Conservation (phyloP, 2,329 filamentous ascomycete genomes). For the Aspergillus sergii region DNA sequence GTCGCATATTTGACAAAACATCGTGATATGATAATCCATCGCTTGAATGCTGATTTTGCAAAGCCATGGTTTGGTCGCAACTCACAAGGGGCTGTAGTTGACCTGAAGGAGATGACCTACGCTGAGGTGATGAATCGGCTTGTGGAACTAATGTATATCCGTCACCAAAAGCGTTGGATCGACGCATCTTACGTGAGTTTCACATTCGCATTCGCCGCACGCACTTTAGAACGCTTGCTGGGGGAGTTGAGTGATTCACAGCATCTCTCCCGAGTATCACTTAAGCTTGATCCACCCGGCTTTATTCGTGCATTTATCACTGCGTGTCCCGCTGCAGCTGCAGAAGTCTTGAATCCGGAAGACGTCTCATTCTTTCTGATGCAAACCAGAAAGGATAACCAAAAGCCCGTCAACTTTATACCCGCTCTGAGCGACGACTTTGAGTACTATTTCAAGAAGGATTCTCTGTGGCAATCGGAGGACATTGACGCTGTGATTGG, state of each 20-base stretch:
- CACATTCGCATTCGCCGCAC: conserved; percentile 88
- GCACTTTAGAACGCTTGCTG: conserved; percentile 75
- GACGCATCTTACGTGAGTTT: conserved; percentile 76
- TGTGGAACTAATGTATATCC: conserved; percentile 83
- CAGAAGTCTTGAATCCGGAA: conserved; percentile 91
- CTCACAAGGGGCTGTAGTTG: conserved; percentile 72
- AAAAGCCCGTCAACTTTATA: conserved; percentile 95
- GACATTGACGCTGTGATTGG: conserved; percentile 89
- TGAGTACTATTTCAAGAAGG: conserved; percentile 99
- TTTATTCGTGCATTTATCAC: conserved; percentile 13
- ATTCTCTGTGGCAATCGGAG: conserved; percentile 97
- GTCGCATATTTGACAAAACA: conserved; percentile 82
- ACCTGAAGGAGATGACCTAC: conserved; percentile 93
- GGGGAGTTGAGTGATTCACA: conserved; percentile 70
- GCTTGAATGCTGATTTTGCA: conserved; percentile 89
- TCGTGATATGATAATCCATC: conserved; percentile 83
- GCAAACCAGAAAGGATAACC: conserved; percentile 80
- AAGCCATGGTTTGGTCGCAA: conserved; percentile 94
- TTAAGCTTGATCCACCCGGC: conserved; percentile 8
- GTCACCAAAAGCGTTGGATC: conserved; percentile 85
- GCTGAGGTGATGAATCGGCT: conserved; percentile 78
- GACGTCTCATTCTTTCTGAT: conserved; percentile 93
- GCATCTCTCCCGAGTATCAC: conserved; percentile 46
- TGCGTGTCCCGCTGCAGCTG: conserved; percentile 75
- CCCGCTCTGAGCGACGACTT: conserved; percentile 90